Conservation (phyloP, 2,329 filamentous ascomycete species). For the Colletotrichum higginsianum region DNA sequence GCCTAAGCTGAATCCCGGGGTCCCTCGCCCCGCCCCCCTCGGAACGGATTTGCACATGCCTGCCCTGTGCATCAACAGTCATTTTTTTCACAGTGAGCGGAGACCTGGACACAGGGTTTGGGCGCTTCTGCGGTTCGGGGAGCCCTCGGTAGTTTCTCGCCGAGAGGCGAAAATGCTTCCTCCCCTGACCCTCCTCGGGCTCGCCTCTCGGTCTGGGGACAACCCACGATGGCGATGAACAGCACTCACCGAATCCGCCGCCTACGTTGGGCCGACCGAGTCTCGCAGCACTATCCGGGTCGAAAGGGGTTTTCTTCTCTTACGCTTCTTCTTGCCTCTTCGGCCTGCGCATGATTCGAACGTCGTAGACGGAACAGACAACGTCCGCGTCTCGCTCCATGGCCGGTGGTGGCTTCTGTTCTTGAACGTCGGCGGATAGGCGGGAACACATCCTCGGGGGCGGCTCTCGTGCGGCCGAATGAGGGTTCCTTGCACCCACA, state of each 20-base stretch:
- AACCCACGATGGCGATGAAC: slow-evolving; percentile 1
- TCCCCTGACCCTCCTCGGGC: slow-evolving; percentile 26
- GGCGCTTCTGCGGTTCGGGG: slow-evolving; percentile 21
- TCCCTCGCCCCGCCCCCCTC: neutral
- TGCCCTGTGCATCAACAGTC: slow-evolving; percentile 12
- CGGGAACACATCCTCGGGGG: slow-evolving; percentile 36
- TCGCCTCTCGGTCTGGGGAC: slow-evolving; percentile 32
- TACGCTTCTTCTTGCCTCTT: neutral
- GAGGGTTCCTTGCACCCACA: too few species aligned
- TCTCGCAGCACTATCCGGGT: neutral
- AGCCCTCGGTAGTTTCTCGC: slow-evolving; percentile 33
- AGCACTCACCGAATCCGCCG: slow-evolving; percentile 4
- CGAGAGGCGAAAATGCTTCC: slow-evolving; percentile 23
- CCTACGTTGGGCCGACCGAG: neutral
- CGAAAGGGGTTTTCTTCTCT: neutral
- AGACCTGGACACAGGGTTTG: slow-evolving; percentile 20
- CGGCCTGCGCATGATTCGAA: neutral
- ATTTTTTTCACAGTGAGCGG: neutral
- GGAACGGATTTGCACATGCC: slow-evolving; percentile 15
- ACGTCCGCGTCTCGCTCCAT: neutral
- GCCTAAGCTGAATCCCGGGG: slow-evolving; percentile 20
- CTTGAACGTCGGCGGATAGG: slow-evolving; percentile 30
- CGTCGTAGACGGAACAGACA: too few species aligned
- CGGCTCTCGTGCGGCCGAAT: slow-evolving; percentile 18
- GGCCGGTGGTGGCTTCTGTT: neutral